Evolutionary conservation across 352 stramenopile species (phyloP), one percentile per base, ranked within the genome.

Genomic region (Phytophthora colocasiae): DNA sequence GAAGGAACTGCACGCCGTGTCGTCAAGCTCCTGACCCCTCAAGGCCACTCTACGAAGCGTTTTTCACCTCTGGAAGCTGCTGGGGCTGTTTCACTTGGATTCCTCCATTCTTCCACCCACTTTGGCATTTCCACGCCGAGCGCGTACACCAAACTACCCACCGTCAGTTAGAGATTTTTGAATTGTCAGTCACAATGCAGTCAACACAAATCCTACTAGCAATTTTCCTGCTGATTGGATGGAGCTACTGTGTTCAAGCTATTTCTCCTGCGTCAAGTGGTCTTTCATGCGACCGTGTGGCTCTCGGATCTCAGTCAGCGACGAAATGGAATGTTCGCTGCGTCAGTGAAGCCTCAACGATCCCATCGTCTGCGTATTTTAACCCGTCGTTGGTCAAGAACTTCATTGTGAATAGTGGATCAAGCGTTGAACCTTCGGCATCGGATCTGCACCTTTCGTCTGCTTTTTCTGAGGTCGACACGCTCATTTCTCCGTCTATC

Each of bases 381-480:
- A 63, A 80, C 61, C 73, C 75, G n/a, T 53, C 47, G 12, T 45
- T 62, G 32, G 75, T 84, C 14, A 45, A 55, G 4, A 64, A 69
- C 34, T 80, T 70, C 48, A 73, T 64, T 44, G 62, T 84, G 11
- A 63, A 73, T 43, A 64, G 31, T 32, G 63, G 15, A 41, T 14
- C 36, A 22, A 58, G 29, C 14, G 60, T 81, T n/a, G 36, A 49
- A 15, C 36, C 70, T 6, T 65, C 66, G 14, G 39, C 55, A 6
- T 66, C 48, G 2, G 43, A 76, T 11, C 22, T 85, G 15, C 54
- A 77, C 10, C 60, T 86, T 15, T 84, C 81, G 3, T 77, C 77
- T 2, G 53, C 64, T 7, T 83, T 90, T 15, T 62, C 63, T 2
- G 39, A 63, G 24, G 40, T 90, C n/a, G 51, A 71, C 22, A 38